These are phyloP conservation scores for Clonostachys rosea DNA, from an alignment of 2,329 filamentous ascomycete species.

Conservation along the genomic window DNA sequence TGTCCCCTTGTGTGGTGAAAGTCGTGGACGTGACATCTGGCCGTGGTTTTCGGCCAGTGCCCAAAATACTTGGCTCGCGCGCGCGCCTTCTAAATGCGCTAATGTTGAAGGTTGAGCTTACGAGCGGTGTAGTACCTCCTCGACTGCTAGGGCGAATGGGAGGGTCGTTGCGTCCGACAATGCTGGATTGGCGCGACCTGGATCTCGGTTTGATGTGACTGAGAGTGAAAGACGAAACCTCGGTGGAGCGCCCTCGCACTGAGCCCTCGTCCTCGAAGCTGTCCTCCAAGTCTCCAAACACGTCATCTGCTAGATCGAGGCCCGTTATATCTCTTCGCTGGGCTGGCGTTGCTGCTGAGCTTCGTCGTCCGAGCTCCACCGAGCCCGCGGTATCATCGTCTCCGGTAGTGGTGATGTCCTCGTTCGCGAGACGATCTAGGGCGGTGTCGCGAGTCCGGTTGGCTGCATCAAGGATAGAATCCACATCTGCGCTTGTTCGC, in stretches of 20 bases:
- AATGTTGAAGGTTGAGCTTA: constrained; percentile 49
- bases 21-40: constrained; percentile 1
- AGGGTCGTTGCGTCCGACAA: constrained; percentile 43
- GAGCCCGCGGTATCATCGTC: neutral
- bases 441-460: constrained; percentile 26
- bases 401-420: constrained; percentile 17
- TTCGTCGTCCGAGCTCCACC: neutral
- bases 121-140: constrained; percentile 37
- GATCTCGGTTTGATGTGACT: constrained; percentile 31
- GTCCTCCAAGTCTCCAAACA: constrained; percentile 40
- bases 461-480: constrained; percentile 15
- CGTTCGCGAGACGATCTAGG: constrained; percentile 23
- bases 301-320: constrained; percentile 27
- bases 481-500: constrained; percentile 12
- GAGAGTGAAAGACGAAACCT: constrained; percentile 25
- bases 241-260: constrained; percentile 25
- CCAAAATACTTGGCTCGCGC: constrained; percentile 58
- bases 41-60: constrained; percentile 39
- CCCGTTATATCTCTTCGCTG: constrained; percentile 12
- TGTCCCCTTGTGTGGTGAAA: constrained; percentile 9
- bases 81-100: constrained; percentile 52
- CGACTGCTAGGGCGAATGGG: constrained; percentile 50
- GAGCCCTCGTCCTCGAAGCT: constrained; percentile 31
- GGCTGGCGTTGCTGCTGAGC: constrained; percentile 6
- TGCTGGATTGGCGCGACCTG: constrained; percentile 41